Percentiles rank a stretch among this genome's conserved stretches.
phyloP scores from a whole-genome alignment of 1,139 yeast genomes.

The Kurtzmaniella quercitrusa region DNA sequence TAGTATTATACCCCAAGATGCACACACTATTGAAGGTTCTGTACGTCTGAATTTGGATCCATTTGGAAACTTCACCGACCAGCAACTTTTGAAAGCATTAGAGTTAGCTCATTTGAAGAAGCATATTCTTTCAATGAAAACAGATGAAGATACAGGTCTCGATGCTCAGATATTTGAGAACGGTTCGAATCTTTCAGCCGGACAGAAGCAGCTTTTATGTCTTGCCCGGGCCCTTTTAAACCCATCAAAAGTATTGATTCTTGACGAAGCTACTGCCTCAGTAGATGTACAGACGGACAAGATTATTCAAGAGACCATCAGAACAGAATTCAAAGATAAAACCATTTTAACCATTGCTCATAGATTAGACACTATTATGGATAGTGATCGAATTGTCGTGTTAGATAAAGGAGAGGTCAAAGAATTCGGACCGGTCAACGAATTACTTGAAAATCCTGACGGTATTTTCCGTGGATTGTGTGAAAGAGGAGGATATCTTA shows the following conservation, averaged over 20 bases:
- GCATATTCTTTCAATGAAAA: slow-evolving; percentile 29
- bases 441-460: slow-evolving; percentile 20
- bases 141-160: slow-evolving; percentile 23
- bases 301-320: slow-evolving; percentile 31
- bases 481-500: slow-evolving; percentile 27
- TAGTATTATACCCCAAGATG: slow-evolving; percentile 39
- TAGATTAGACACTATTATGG: slow-evolving; percentile 33
- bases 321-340: slow-evolving; percentile 27
- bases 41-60: slow-evolving; percentile 37
- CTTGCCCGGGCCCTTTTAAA: slow-evolving; percentile 35
- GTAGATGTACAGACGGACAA: slow-evolving; percentile 37
- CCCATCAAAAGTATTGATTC: slow-evolving; percentile 27
- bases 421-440: slow-evolving; percentile 29
- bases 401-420: slow-evolving; percentile 29
- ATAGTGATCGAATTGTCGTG: slow-evolving; percentile 31
- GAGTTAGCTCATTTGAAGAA: slow-evolving; percentile 33
- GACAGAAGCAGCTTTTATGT: slow-evolving; percentile 36
- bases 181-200: slow-evolving; percentile 34
- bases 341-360: slow-evolving; percentile 38
- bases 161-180: slow-evolving; percentile 26
- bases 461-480: slow-evolving; percentile 30
- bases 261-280: slow-evolving; percentile 39
- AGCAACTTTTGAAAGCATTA: slow-evolving; percentile 29
- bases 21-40: slow-evolving; percentile 33
- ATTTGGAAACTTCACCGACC: slow-evolving; percentile 24